A percentile compares a stretch with the other conserved stretches of the same genome.
Conservation (phyloP, 306 rosid genomes). For the Begonia fuchsioides region DNA sequence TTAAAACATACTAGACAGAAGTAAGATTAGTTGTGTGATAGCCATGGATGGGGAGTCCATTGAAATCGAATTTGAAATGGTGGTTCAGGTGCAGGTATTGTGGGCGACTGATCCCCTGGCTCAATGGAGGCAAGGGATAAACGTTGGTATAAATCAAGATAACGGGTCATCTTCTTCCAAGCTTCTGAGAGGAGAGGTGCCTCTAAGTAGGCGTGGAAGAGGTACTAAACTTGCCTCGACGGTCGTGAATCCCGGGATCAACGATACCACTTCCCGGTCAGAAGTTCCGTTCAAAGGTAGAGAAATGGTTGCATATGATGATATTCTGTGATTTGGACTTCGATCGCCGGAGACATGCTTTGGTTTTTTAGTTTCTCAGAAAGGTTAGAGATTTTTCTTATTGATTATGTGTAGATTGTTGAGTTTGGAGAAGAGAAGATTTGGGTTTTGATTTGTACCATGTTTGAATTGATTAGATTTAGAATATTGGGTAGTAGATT, state of each 20-base stretch:
- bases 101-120: slow-evolving; percentile 85
- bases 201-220: slow-evolving; percentile 75
- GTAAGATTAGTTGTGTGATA: no score
- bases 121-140: slow-evolving; percentile 82
- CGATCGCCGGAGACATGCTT: not conserved
- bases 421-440: no score
- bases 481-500: no score
- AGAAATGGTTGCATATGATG: slow-evolving; percentile 84
- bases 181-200: slow-evolving; percentile 67
- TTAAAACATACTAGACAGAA: no score
- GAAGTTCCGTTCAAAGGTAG: slow-evolving; percentile 50
- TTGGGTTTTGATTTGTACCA: no score
- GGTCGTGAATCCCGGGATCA: slow-evolving; percentile 37
- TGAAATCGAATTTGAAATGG: not conserved
- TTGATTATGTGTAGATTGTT: slow-evolving; percentile 1
- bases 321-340: slow-evolving; percentile 26
- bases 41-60: no score
- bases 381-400: not conserved
- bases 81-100: slow-evolving; percentile 54
- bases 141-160: slow-evolving; percentile 30
- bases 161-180: slow-evolving; percentile 41
- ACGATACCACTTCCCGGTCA: slow-evolving; percentile 17
- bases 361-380: no score
- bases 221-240: slow-evolving; percentile 62
- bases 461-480: no score